Conservation (phyloP, 108 stramenopile species). For the Pseudonitzschia pungens region DNA sequence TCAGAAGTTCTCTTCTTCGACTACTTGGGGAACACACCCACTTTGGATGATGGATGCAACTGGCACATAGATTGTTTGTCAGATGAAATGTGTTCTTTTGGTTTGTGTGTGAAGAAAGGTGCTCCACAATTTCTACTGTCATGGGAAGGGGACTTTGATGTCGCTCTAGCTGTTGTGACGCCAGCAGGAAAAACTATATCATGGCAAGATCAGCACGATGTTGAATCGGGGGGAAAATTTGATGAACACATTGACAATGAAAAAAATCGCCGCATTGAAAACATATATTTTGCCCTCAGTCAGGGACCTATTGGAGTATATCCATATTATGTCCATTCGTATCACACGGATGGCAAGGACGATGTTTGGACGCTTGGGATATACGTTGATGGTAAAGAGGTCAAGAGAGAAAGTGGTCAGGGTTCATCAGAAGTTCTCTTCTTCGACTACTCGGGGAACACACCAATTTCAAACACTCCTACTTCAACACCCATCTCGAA, state of each 20-base stretch:
- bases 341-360: constrained; percentile 8
- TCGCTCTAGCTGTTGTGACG: constrained; percentile 23
- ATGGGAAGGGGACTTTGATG: constrained; percentile 28
- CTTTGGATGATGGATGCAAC: no score
- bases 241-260: constrained; percentile 24
- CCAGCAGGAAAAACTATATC: constrained; percentile 21
- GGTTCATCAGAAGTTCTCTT: constrained; percentile 17
- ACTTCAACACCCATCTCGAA: no score
- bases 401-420: constrained; percentile 7
- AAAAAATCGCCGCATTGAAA: neutral
- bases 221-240: constrained; percentile 45
- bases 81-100: constrained; percentile 21
- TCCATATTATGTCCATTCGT: constrained; percentile 29
- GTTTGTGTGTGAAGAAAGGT: constrained; percentile 27
- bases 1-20: constrained; percentile 13
- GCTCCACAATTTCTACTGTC: constrained; percentile 25
- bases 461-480: no score
- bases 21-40: neutral
- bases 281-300: constrained; percentile 23
- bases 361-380: constrained; percentile 33
- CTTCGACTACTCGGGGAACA: neutral
- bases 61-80: neutral
- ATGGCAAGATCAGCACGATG: constrained; percentile 32
- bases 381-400: constrained; percentile 22
- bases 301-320: constrained; percentile 25